These are phyloP conservation scores for Podospora tetraspora DNA, from an alignment of 495 filamentous ascomycete genomes.

Conservation along the genomic window DNA sequence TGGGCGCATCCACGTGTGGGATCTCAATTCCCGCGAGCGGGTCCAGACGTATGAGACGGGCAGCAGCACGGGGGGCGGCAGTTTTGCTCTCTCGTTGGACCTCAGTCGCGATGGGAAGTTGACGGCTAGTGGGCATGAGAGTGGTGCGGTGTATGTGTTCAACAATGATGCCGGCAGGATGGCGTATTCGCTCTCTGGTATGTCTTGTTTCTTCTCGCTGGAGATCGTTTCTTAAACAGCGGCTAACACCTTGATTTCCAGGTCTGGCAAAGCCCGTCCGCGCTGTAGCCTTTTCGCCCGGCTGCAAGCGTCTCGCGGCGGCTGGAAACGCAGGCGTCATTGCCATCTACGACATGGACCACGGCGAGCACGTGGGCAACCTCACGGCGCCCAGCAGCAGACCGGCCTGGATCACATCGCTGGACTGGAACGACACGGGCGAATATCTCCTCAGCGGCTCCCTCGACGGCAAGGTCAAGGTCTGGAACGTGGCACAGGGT, in stretches of 20 bases:
- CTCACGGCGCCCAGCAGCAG: constrained; percentile 56
- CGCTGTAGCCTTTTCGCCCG: constrained; percentile 79
- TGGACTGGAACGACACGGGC: constrained; percentile 92
- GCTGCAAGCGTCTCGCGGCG: constrained; percentile 78
- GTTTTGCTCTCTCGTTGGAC: constrained; percentile 83
- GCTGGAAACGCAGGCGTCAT: constrained; percentile 86
- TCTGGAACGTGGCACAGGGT: constrained; percentile 81
- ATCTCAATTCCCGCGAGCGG: constrained; percentile 42
- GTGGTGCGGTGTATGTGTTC: constrained; percentile 91
- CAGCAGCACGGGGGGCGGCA: constrained; percentile 49
- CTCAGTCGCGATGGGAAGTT: constrained; percentile 70
- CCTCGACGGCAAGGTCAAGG: constrained; percentile 88
- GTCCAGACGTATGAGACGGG: constrained; percentile 87
- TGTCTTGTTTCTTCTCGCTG: constrained; percentile 13
- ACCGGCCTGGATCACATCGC: constrained; percentile 75
- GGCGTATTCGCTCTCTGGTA: constrained; percentile 79
- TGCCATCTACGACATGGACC: constrained; percentile 80
- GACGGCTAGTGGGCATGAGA: constrained; percentile 88
- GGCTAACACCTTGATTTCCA: constrained; percentile 26
- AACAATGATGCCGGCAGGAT: constrained; percentile 83
- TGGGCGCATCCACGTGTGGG: constrained; percentile 86
- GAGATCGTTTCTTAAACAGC: neutral
- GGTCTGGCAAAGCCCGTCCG: constrained; percentile 82
- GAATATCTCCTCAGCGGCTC: constrained; percentile 86
- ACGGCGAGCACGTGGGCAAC: constrained; percentile 88